Percentiles rank a stretch among this genome's conserved stretches.
These are phyloP conservation scores for Candida ortonii DNA, from an alignment of 805 yeast species.

Conservation along the genomic window DNA sequence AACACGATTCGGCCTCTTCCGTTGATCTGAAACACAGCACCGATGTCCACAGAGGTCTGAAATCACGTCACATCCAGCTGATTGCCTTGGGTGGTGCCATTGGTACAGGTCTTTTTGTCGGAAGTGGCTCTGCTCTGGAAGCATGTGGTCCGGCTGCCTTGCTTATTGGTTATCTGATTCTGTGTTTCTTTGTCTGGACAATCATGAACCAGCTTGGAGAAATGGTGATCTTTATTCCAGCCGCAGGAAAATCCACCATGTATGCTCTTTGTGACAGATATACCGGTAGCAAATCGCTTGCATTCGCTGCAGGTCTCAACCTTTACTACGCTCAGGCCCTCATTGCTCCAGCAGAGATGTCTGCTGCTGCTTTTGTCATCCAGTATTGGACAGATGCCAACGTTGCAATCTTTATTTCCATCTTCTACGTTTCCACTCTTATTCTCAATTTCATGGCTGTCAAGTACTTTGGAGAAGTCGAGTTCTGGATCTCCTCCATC, in stretches of 20 bases:
- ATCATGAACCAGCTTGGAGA: constrained; percentile 66
- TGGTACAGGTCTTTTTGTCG: constrained; percentile 59
- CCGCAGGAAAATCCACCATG: constrained; percentile 47
- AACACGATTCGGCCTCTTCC: too few relatives aligned
- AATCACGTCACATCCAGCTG: constrained; percentile 54
- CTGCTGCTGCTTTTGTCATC: constrained; percentile 60
- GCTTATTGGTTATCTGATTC: constrained; percentile 57
- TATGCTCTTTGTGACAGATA: constrained; percentile 29
- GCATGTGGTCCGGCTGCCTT: constrained; percentile 35
- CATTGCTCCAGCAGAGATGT: constrained; percentile 47
- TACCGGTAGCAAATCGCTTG: constrained; percentile 27
- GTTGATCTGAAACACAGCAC: too few relatives aligned
- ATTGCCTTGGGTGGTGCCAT: constrained; percentile 71
- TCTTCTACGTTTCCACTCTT: constrained; percentile 47
- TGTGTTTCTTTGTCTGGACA: constrained; percentile 62
- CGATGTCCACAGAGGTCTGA: constrained; percentile 46
- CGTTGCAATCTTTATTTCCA: constrained; percentile 58
- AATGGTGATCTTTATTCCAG: constrained; percentile 58
- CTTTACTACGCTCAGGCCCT: constrained; percentile 34
- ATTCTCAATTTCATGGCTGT: constrained; percentile 47
- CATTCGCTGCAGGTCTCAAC: constrained; percentile 37
- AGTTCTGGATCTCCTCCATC: constrained; percentile 64
- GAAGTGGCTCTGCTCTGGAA: constrained; percentile 41
- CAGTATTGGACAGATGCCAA: constrained; percentile 56
- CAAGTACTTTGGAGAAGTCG: constrained; percentile 43